Evolutionary conservation across 129 eudicot genomes (phyloP), one percentile per base, ranked within the genome.

Genomic region (Escallonia herrerae): DNA sequence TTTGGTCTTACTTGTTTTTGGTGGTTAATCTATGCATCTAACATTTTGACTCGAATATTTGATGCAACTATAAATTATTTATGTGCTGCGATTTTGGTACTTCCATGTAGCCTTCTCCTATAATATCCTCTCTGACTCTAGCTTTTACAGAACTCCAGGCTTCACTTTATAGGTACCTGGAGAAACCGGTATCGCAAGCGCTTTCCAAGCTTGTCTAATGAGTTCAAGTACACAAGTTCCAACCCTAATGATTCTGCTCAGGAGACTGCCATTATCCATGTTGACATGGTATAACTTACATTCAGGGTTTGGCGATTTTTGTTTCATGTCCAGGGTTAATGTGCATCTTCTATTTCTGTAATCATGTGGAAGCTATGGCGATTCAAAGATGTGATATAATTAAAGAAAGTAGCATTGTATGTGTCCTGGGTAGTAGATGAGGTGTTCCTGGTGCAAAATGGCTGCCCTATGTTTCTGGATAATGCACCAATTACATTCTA

Each of bases 111-210:
- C 3, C n/a, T 55, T 8, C 51, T 42, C 14, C 40, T 51, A 9
- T 60, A 56, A 9, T 5, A 42, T 65, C 22, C 50, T 69, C 22
- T n/a, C 43, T 40, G 51, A 41, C 66, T 53, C 63, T 74, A 62
- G 66, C 64, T 70, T 69, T 79, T 46, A 41, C 90, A 93, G 99
- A 81, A 80, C 65, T 93, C 99, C 48, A 89, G 99, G 81, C 72
- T 93, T 71, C 99, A 93, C 80, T 93, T 93, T 71, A 89, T 93
- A 67, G 98, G 98, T 40, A 93, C 91, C 12, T 93, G 99, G 99
- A 93, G 96, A 77, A 83, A 78, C 74, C 91, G 96, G 44, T 93
- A 93, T 60, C 84, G 95, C 15, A 93, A 86, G 79, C 96, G 90
- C 5, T 93, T 85, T 76, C 74, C 78, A 56, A 71, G 58, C 68